Percentiles rank a stretch among this genome's conserved stretches.
phyloP scores from a whole-genome alignment of 176 grass and related monocot species.

The Olyra latifolia region DNA sequence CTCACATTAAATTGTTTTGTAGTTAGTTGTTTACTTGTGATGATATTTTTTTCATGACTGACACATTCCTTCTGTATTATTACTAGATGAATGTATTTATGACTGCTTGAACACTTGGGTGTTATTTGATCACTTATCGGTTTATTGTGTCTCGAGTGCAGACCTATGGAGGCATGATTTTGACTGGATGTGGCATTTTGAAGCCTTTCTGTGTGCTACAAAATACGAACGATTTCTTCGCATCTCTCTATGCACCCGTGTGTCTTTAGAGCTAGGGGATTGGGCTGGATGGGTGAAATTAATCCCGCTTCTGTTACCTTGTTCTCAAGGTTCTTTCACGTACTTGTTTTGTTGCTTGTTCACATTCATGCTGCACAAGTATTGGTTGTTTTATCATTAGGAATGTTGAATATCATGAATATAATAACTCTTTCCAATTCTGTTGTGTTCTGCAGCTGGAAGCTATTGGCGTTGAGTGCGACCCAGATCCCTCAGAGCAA shows the following conservation, averaged over 20 bases:
- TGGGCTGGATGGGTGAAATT: conserved; percentile 84
- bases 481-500: conserved; percentile 54
- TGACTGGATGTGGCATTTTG: conserved; percentile 54
- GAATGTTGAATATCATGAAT: background rate
- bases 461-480: conserved; percentile 39
- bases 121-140: conserved; percentile 3
- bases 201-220: conserved; percentile 47
- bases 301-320: conserved; percentile 57
- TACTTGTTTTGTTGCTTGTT: too few relatives aligned
- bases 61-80: too few relatives aligned
- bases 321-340: conserved; percentile 58
- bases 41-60: conserved; percentile 8
- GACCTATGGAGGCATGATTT: conserved; percentile 40
- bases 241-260: conserved; percentile 48
- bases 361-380: background rate
- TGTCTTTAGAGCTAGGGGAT: conserved; percentile 41
- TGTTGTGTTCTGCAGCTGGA: conserved; percentile 47
- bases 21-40: too few relatives aligned
- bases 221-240: conserved; percentile 48
- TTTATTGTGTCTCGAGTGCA: conserved; percentile 30
- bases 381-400: background rate
- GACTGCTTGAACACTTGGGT: background rate
- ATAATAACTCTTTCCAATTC: background rate
- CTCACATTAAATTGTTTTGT: background rate
- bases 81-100: too few relatives aligned